Base-by-base conservation (phyloP, 164 flowering plant genomes). In the Platanus orientalis region DNA sequence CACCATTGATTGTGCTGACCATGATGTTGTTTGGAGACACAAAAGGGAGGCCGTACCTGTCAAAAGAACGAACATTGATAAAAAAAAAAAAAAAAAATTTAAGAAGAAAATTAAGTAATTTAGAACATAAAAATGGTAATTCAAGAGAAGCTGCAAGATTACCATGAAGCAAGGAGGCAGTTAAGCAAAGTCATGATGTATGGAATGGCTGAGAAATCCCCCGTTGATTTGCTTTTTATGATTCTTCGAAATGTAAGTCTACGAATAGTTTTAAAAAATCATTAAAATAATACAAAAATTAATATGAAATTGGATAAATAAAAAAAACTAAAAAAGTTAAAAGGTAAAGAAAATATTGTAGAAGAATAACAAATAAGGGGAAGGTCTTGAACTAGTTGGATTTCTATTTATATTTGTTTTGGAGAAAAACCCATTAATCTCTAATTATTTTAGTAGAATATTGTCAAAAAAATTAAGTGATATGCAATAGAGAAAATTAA, bases 81-180 rank as follows among this genome's bases (percentile, higher is more conserved):
- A 45, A 10, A 42, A 42, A 30, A 24, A 49, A 20, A 16, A 2
- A 24, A 50, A 28, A 12, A 36, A 32, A 32, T 4, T 2, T 2
- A 44, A 29, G 39, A 61, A 21, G 6, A 24, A 26, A n/a, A 12
- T 7, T 26, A 20, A 20, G 48, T 14, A 32, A 32, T 4, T 4
- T 4, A 32, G 36, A 32, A 32, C 6, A 32, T 32, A 25, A 12
- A 58, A 54, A 29, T 26, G 0, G 60, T 48, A n/a, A 53, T 36
- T 12, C 5, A 3, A 36, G 1, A 21, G 28, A 16, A 36, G 20
- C 13, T 28, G 17, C 32, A 10, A 29, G 25, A 17, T 11, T 78
- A 92, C 98, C 97, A 93, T 39, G 96, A 87, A 13, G 97, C 81
- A 44, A 93, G 91, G 62, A 93, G 90, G 65, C 92, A 85, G 73